Conservation (phyloP, 192 early-diverging fungal species). For the Glomus cerebriforme region DNA sequence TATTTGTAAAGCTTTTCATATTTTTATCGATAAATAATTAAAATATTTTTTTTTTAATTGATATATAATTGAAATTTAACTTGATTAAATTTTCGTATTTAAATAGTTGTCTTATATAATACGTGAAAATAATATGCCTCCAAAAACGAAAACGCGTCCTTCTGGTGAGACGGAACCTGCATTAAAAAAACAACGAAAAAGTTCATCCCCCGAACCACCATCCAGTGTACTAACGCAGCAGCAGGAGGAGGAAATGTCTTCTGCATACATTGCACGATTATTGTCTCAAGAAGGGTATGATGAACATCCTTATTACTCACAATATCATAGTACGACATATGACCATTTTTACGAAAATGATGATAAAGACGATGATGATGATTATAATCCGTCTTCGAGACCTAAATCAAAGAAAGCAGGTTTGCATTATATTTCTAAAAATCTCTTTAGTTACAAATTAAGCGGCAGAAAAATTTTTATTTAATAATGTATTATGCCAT, state of each 20-base stretch:
- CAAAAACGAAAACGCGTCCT: background rate
- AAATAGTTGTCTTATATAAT: background rate
- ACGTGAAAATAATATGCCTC: conserved; percentile 10
- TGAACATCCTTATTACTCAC: conserved; percentile 53
- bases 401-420: conserved; percentile 31
- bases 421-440: background rate
- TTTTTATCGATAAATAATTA: background rate
- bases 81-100: background rate
- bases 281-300: conserved; percentile 70
- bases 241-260: conserved; percentile 80
- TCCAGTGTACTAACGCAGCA: conserved; percentile 58
- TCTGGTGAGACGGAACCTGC: background rate
- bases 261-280: conserved; percentile 77
- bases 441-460: background rate
- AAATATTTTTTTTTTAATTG: too few species aligned
- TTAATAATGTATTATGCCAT: background rate
- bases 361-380: conserved; percentile 55
- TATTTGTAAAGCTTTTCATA: background rate
- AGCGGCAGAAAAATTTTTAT: background rate
- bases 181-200: background rate
- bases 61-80: background rate
- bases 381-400: conserved; percentile 38
- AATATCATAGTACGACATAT: conserved; percentile 51
- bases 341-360: conserved; percentile 44
- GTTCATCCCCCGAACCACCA: background rate